Percentiles rank a stretch among this genome's conserved stretches.
phyloP scores from a whole-genome alignment of 2,329 filamentous ascomycete genomes.

The Trichoderma breve region DNA sequence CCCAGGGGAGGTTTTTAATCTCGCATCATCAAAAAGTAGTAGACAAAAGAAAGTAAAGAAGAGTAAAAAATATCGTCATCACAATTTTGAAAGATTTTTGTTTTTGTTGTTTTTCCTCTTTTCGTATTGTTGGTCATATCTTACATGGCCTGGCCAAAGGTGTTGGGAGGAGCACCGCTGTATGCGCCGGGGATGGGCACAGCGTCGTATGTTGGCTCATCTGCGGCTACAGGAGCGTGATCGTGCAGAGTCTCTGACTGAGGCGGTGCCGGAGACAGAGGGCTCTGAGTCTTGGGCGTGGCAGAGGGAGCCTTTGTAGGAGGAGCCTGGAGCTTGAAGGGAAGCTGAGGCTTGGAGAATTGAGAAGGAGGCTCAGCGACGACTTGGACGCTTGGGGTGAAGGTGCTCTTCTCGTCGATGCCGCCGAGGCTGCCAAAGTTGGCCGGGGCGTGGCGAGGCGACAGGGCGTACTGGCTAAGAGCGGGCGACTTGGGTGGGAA shows the following conservation, averaged over 20 bases:
- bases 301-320: conserved; percentile 75
- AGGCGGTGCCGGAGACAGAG: conserved; percentile 51
- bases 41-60: conserved; percentile 15
- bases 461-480: conserved; percentile 50
- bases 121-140: not conserved
- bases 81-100: not conserved
- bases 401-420: conserved; percentile 45
- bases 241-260: conserved; percentile 52
- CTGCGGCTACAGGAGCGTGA: conserved; percentile 68
- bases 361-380: conserved; percentile 63
- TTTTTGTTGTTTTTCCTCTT: not conserved
- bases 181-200: conserved; percentile 91
- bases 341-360: conserved; percentile 52
- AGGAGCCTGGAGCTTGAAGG: conserved; percentile 86
- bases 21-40: not conserved
- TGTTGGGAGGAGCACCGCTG: conserved; percentile 49
- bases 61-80: conserved; percentile 4
- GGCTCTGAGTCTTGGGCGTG: conserved; percentile 67
- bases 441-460: conserved; percentile 60
- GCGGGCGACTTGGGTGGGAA: conserved; percentile 40
- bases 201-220: conserved; percentile 79
- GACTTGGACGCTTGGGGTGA: conserved; percentile 55
- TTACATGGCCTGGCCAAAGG: conserved; percentile 40
- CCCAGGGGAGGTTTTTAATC: not conserved
- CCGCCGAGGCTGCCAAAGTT: conserved; percentile 52